These are phyloP conservation scores for Orbilia brochopaga DNA, from an alignment of 2,329 filamentous ascomycete species.

Conservation along the genomic window DNA sequence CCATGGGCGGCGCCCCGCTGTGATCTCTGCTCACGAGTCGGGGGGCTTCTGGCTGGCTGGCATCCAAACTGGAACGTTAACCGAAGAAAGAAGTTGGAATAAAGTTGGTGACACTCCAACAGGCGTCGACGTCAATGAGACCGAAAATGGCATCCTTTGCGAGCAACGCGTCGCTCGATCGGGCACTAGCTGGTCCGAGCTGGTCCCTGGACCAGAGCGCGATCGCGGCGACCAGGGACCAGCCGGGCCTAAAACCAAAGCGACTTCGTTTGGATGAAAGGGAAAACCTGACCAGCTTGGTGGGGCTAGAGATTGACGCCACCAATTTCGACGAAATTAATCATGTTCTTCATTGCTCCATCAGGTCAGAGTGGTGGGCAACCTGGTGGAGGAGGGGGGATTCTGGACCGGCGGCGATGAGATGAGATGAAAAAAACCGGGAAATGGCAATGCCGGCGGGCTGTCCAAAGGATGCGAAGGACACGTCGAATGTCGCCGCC, in stretches of 20 bases:
- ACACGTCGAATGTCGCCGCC: conserved; percentile 38
- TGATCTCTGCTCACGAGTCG: neutral
- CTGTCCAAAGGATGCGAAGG: conserved; percentile 25
- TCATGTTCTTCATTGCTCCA: conserved; percentile 1
- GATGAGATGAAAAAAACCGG: conserved; percentile 15
- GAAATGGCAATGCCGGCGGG: conserved; percentile 14
- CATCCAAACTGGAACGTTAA: neutral
- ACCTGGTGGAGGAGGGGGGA: neutral
- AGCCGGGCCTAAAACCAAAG: conserved; percentile 7
- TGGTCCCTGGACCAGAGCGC: no score
- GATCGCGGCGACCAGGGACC: conserved; percentile 19
- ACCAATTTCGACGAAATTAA: conserved; percentile 50
- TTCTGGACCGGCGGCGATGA: conserved; percentile 9
- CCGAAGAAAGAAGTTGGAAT: conserved; percentile 24
- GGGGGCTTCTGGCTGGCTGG: neutral
- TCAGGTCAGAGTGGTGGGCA: conserved; percentile 12
- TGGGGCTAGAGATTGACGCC: conserved; percentile 45
- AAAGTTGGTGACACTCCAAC: conserved; percentile 42
- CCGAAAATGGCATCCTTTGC: conserved; percentile 32
- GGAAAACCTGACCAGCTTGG: conserved; percentile 25
- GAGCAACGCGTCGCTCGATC: conserved; percentile 30
- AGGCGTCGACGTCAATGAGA: conserved; percentile 10
- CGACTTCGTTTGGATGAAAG: conserved; percentile 39
- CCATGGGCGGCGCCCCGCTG: neutral
- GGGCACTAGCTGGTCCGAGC: conserved; percentile 15